Conservation (phyloP, 352 stramenopile species). For the Plasmopara halstedii region DNA sequence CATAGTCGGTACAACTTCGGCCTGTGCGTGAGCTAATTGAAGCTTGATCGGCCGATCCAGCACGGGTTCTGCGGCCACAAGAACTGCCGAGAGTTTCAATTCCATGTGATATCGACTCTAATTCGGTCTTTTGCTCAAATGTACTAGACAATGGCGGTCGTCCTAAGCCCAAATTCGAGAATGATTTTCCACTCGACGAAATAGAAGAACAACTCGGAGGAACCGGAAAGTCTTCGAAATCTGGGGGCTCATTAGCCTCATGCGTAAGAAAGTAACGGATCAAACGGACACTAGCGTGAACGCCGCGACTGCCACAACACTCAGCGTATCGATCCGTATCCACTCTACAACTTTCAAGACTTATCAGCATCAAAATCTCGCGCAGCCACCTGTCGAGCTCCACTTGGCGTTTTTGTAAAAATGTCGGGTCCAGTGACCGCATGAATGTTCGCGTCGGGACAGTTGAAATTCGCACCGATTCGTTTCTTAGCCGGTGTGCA, state of each 20-base stretch:
- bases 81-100: conserved; percentile 23
- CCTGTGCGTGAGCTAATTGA: conserved; percentile 13
- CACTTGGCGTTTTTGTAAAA: conserved; percentile 75
- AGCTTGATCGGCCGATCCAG: conserved; percentile 20
- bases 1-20: conserved; percentile 11
- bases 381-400: conserved; percentile 81
- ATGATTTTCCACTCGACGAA: conserved; percentile 23
- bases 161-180: conserved; percentile 20
- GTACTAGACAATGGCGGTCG: conserved; percentile 44
- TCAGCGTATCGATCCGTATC: conserved; percentile 50
- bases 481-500: conserved; percentile 71
- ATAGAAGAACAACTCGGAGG: conserved; percentile 19
- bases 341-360: conserved; percentile 70
- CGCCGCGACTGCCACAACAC: conserved; percentile 62
- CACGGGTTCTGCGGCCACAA: conserved; percentile 37
- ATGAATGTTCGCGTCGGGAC: conserved; percentile 75
- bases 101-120: conserved; percentile 19
- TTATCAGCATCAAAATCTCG: conserved; percentile 76
- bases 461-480: conserved; percentile 64
- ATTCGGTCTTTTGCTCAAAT: conserved; percentile 38
- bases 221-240: conserved; percentile 42
- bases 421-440: conserved; percentile 73
- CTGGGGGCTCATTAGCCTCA: conserved; percentile 61
- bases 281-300: conserved; percentile 54
- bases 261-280: conserved; percentile 73